Evolutionary conservation across 2,329 filamentous ascomycete species (phyloP).

Genomic region (Talaromyces sp.): DNA sequence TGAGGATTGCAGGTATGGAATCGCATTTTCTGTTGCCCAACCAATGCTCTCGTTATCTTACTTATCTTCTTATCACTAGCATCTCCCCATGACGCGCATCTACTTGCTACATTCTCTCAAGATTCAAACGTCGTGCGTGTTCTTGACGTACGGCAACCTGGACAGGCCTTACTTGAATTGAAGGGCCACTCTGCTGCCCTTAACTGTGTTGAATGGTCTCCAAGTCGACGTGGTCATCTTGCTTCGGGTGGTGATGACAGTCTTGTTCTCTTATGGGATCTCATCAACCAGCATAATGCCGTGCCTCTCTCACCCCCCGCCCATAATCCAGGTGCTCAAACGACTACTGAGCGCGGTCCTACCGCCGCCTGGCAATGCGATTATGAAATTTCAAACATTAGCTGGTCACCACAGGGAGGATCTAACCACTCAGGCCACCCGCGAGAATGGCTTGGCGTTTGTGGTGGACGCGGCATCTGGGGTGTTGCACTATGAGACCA

Average conservation of each 20-base stretch:
- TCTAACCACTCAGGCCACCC: slow-evolving; percentile 36
- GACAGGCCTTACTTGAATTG: slow-evolving; percentile 90
- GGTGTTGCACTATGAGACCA: slow-evolving; percentile 42
- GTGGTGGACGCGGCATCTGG: slow-evolving; percentile 50
- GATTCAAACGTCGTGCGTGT: slow-evolving; percentile 93
- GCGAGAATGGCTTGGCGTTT: slow-evolving; percentile 49
- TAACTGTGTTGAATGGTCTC: slow-evolving; percentile 96
- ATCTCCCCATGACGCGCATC: slow-evolving; percentile 91
- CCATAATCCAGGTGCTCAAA: slow-evolving; percentile 26
- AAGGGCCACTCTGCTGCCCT: slow-evolving; percentile 83
- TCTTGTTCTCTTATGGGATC: slow-evolving; percentile 89
- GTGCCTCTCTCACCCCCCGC: slow-evolving; percentile 45
- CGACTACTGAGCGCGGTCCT: slow-evolving; percentile 47
- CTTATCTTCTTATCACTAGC: slow-evolving; percentile 50
- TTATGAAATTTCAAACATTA: slow-evolving; percentile 52
- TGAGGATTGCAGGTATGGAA: slow-evolving; percentile 48
- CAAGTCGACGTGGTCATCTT: slow-evolving; percentile 79
- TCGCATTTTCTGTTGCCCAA: no score
- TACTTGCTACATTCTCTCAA: slow-evolving; percentile 94
- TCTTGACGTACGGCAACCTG: slow-evolving; percentile 92
- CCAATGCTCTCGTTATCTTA: no score
- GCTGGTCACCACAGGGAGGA: slow-evolving; percentile 49
- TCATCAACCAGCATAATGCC: slow-evolving; percentile 68
- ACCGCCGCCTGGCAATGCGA: slow-evolving; percentile 51
- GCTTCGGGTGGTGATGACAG: slow-evolving; percentile 92